These are phyloP conservation scores for Kodamaea sagamina DNA, from an alignment of 805 yeast species.

Conservation along the genomic window DNA sequence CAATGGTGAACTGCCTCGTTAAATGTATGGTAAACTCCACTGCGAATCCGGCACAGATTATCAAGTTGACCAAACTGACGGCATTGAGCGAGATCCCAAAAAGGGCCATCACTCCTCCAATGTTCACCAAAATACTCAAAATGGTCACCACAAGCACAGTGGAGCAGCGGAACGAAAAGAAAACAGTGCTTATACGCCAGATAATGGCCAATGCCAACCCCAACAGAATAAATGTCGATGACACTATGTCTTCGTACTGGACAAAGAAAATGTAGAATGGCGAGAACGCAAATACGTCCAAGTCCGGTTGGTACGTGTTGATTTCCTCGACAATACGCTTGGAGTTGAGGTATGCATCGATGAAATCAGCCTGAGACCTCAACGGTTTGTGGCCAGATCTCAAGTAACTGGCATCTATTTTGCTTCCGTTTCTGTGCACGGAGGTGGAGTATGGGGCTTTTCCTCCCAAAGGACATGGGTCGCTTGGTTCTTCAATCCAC, in stretches of 20 bases:
- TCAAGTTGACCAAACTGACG: slow-evolving; percentile 80
- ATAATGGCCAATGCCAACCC: slow-evolving; percentile 54
- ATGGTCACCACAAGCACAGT: slow-evolving; percentile 59
- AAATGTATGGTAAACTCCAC: slow-evolving; percentile 93
- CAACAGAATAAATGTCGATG: slow-evolving; percentile 57
- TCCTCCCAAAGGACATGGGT: slow-evolving; percentile 94
- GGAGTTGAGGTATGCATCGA: slow-evolving; percentile 73
- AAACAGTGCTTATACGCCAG: slow-evolving; percentile 50
- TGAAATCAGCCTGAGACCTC: slow-evolving; percentile 81
- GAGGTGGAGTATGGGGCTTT: slow-evolving; percentile 83
- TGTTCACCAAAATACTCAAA: slow-evolving; percentile 61
- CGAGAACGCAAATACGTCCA: slow-evolving; percentile 82
- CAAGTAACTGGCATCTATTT: slow-evolving; percentile 63
- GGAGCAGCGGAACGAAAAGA: slow-evolving; percentile 58
- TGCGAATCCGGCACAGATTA: slow-evolving; percentile 90
- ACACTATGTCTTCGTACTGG: slow-evolving; percentile 71
- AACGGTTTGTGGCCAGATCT: slow-evolving; percentile 79
- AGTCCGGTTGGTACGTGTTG: slow-evolving; percentile 31
- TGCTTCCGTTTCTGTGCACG: slow-evolving; percentile 44
- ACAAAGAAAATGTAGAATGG: slow-evolving; percentile 92
- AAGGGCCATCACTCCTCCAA: slow-evolving; percentile 78
- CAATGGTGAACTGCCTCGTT: slow-evolving; percentile 69
- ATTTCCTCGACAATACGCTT: slow-evolving; percentile 64
- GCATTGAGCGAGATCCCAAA: slow-evolving; percentile 84
- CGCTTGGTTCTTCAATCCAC: slow-evolving; percentile 85